Percentiles rank a stretch among this genome's conserved stretches.
Conservation (phyloP, 495 filamentous ascomycete species). For the Mytilinidion resinicola region DNA sequence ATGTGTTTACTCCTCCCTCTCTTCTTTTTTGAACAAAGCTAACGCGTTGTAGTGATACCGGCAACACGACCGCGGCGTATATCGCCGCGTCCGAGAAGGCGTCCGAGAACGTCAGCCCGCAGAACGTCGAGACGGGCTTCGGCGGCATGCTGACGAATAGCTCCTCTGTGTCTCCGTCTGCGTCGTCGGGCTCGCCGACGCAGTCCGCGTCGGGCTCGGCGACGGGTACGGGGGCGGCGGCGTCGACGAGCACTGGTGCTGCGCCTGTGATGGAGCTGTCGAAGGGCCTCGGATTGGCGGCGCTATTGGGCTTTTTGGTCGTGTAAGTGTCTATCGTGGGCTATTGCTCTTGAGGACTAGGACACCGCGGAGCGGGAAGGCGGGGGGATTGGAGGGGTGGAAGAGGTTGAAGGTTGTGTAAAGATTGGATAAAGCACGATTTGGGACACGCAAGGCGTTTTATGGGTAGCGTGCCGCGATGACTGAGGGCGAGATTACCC, state of each 20-base stretch:
- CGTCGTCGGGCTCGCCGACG: neutral
- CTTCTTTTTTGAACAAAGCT: neutral
- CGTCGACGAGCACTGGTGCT: neutral
- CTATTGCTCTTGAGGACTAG: too few species aligned
- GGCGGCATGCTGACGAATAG: slow-evolving; percentile 7
- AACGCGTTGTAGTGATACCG: slow-evolving; percentile 2
- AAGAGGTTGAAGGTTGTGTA: too few species aligned
- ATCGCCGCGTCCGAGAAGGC: neutral
- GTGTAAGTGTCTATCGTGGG: slow-evolving; percentile 2
- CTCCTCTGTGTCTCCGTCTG: neutral
- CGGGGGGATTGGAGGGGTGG: too few species aligned
- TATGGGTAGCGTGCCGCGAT: too few species aligned
- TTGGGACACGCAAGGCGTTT: too few species aligned
- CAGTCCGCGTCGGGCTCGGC: neutral
- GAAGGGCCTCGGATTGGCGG: slow-evolving; percentile 10
- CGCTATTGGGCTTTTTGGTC: slow-evolving; percentile 15
- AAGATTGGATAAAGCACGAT: too few species aligned
- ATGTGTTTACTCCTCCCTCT: slow-evolving; percentile 1
- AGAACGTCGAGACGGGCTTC: neutral
- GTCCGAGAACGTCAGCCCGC: neutral
- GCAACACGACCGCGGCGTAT: slow-evolving; percentile 15
- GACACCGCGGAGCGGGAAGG: too few species aligned
- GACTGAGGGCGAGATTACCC: too few species aligned
- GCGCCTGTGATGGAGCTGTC: slow-evolving; percentile 6
- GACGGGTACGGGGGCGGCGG: neutral